A percentile compares a stretch with the other conserved stretches of the same genome.
Evolutionary conservation across 2,329 filamentous ascomycete species (phyloP).

Genomic region (Cladobotryum mycophilum): DNA sequence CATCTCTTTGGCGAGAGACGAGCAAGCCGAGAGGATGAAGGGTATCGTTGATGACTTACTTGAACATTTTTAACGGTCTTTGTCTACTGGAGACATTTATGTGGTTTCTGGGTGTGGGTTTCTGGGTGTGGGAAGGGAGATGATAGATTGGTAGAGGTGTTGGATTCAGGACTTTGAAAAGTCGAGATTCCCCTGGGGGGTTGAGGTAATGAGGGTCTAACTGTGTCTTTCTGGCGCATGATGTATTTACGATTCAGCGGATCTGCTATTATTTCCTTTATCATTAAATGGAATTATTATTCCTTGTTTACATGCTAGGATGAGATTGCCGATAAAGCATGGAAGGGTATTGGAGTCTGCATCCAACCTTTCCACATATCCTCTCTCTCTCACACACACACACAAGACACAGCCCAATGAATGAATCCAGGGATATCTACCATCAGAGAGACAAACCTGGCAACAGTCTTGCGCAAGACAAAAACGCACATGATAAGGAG

Average conservation of each 20-base stretch:
- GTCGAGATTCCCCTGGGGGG: neutral
- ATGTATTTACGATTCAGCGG: too few relatives aligned
- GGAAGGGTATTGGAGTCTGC: neutral
- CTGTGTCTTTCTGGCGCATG: too few relatives aligned
- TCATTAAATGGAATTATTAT: too few relatives aligned
- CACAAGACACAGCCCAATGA: too few relatives aligned
- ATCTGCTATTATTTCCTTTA: too few relatives aligned
- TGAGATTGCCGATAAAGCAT: neutral
- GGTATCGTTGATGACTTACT: constrained; percentile 17
- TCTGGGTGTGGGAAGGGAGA: neutral
- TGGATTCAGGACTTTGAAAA: constrained; percentile 10
- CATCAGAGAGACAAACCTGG: too few relatives aligned
- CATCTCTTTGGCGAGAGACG: constrained; percentile 72
- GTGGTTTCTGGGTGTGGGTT: neutral
- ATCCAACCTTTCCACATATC: too few relatives aligned
- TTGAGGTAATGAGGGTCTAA: too few relatives aligned
- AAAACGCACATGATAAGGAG: neutral
- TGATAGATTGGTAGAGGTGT: constrained; percentile 13
- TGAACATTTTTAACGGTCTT: neutral
- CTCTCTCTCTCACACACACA: too few relatives aligned
- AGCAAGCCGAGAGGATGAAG: constrained; percentile 20
- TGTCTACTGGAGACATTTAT: neutral
- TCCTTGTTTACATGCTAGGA: too few relatives aligned
- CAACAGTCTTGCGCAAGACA: too few relatives aligned
- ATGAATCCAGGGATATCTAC: too few relatives aligned